Evolutionary conservation across 164 flowering plant genomes (phyloP).

Genomic region (Kalanchoe fedtschenkoi): DNA sequence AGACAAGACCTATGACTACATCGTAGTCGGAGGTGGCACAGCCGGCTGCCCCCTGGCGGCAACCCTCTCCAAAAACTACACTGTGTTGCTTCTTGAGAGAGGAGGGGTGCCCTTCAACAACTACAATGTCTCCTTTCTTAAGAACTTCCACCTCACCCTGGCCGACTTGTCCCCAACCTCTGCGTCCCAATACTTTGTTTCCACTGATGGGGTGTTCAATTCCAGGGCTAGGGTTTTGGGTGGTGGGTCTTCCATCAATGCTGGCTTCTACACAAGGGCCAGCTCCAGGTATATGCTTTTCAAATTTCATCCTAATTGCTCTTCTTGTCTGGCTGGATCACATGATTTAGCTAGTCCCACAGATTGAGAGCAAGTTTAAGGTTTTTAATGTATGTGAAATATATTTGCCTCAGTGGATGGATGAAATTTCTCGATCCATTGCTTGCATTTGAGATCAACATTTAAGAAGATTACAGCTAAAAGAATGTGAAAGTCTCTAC

Average conservation of each 20-base stretch:
- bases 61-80: constrained; percentile 69
- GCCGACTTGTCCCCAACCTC: constrained; percentile 63
- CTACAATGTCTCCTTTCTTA: constrained; percentile 44
- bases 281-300: constrained; percentile 35
- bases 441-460: too few species aligned
- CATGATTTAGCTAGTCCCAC: too few species aligned
- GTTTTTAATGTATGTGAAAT: too few species aligned
- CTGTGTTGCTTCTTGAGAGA: constrained; percentile 71
- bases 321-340: too few species aligned
- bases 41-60: constrained; percentile 96
- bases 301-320: too few species aligned
- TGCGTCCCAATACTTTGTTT: constrained; percentile 64
- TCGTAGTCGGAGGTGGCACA: constrained; percentile 97
- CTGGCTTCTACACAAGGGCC: constrained; percentile 91
- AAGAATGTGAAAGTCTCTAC: too few species aligned
- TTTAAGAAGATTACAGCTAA: too few species aligned
- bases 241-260: constrained; percentile 83
- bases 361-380: too few species aligned
- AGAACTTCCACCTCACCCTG: constrained; percentile 61
- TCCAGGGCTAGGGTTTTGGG: constrained; percentile 85
- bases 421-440: too few species aligned
- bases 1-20: constrained; percentile 48
- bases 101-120: constrained; percentile 76
- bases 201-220: constrained; percentile 86
- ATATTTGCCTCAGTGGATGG: too few species aligned